phyloP scores from a whole-genome alignment of 257 asterid species.

The Penstemon barbatus region DNA sequence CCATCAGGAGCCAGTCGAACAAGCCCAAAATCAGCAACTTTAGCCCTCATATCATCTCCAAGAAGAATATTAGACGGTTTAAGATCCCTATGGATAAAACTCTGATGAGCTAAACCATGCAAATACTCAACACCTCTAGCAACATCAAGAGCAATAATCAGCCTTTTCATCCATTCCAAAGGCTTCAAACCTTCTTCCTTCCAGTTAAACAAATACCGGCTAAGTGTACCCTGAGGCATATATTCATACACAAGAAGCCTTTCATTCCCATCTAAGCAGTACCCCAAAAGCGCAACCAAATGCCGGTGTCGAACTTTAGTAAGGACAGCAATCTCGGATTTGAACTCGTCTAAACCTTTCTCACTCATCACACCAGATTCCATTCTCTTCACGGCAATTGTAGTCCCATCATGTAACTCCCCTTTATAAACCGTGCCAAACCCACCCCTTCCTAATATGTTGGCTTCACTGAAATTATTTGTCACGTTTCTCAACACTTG shows the following conservation, averaged over 20 bases:
- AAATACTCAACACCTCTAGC: slow-evolving; percentile 87
- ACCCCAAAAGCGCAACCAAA: slow-evolving; percentile 80
- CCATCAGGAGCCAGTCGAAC: slow-evolving; percentile 92
- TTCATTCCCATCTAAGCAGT: slow-evolving; percentile 75
- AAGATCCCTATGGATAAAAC: slow-evolving; percentile 86
- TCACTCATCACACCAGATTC: slow-evolving; percentile 75
- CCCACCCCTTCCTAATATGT: slow-evolving; percentile 77
- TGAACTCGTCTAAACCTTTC: slow-evolving; percentile 81
- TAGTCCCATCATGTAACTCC: slow-evolving; percentile 79
- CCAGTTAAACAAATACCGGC: slow-evolving; percentile 72
- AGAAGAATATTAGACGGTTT: slow-evolving; percentile 85
- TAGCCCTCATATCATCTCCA: slow-evolving; percentile 92
- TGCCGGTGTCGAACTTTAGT: slow-evolving; percentile 90
- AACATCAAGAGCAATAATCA: slow-evolving; percentile 73
- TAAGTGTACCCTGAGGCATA: slow-evolving; percentile 92
- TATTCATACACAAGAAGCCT: slow-evolving; percentile 77
- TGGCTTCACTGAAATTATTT: slow-evolving; percentile 56
- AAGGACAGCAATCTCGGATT: slow-evolving; percentile 82
- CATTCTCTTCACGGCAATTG: slow-evolving; percentile 87
- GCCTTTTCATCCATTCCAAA: slow-evolving; percentile 82
- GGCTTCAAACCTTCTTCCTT: slow-evolving; percentile 70
- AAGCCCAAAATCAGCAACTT: slow-evolving; percentile 90
- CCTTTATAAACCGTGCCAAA: slow-evolving; percentile 89
- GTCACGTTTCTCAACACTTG: slow-evolving; percentile 73
- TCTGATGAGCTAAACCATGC: slow-evolving; percentile 86